Conservation (phyloP, 805 yeast species). For the Pichia nanzhaoensis region DNA sequence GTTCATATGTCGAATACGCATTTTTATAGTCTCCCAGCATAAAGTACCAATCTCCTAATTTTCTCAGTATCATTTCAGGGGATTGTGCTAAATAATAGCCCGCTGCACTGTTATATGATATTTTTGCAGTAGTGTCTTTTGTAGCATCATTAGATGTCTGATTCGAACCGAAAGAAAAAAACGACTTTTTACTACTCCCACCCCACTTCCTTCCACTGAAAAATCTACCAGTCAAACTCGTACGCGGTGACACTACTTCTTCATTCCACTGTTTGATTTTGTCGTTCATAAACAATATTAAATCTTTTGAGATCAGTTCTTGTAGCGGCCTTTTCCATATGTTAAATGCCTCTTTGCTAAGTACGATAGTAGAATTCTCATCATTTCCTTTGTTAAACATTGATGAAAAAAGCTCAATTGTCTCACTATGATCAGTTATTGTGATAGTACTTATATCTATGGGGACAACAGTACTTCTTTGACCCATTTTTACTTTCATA, state of each 20-base stretch:
- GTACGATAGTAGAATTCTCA: neutral
- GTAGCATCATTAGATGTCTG: neutral
- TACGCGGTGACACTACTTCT: slow-evolving; percentile 66
- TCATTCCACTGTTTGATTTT: slow-evolving; percentile 84
- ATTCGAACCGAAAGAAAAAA: slow-evolving; percentile 27
- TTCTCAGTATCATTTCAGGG: slow-evolving; percentile 68
- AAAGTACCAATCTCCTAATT: slow-evolving; percentile 87
- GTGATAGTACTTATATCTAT: slow-evolving; percentile 1
- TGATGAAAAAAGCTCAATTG: slow-evolving; percentile 24
- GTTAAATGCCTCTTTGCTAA: slow-evolving; percentile 13
- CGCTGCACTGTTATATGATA: slow-evolving; percentile 40
- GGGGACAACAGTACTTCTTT: slow-evolving; percentile 6
- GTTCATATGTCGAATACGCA: slow-evolving; percentile 78
- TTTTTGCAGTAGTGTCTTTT: slow-evolving; percentile 4
- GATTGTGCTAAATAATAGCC: slow-evolving; percentile 57
- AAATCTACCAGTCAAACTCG: slow-evolving; percentile 66
- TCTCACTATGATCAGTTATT: neutral
- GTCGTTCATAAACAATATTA: slow-evolving; percentile 81
- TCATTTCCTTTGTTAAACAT: slow-evolving; percentile 15
- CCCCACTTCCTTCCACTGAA: slow-evolving; percentile 54
- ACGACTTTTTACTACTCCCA: slow-evolving; percentile 27
- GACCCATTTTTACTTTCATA: slow-evolving; percentile 17
- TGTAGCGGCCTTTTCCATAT: slow-evolving; percentile 34
- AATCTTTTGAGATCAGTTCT: slow-evolving; percentile 42
- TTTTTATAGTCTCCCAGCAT: slow-evolving; percentile 84